Evolutionary conservation across 352 stramenopile genomes (phyloP), one percentile per base, ranked within the genome.

Genomic region (Globisporangium camurandrum): DNA sequence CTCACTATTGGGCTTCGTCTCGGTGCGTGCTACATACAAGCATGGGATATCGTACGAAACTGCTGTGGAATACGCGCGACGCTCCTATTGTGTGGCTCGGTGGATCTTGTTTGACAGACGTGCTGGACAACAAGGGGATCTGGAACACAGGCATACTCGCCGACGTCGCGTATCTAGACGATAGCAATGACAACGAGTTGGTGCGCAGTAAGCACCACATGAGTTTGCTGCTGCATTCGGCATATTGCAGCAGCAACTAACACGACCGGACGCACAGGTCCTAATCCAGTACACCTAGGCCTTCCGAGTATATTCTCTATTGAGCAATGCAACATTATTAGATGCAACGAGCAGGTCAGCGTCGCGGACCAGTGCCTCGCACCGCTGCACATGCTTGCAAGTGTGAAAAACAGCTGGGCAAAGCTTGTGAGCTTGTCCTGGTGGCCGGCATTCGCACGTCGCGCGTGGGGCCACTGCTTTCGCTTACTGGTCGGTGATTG

Each of bases 341-440:
- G 88, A 48, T 88, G 80, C 64, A 88, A 91, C 65, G 70, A 91
- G 63, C 86, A 72, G 75, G 57, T 91, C 17, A 42, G 52, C 41
- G 64, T 84, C 14, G 56, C 60, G 19, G 52, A 58, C 22, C 54
- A 88, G 38, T 76, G 80, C 20, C 61, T 91, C 22, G 80, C 80
- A 43, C 80, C 80, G 28, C 60, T 88, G 40, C 76, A 91, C 59
- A 86, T 76, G 67, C 88, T 77, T 58, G 88, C 80, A 43, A 81
- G 85, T 50, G 75, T 88, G 49, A 85, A 86, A 51, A 91, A 91
- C 63, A 88, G 80, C 65, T 91, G 80, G 80, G 80, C 76, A 41
- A 91, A 91, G 61, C 75, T 88, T 33, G 76, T 58, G 53, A 88
- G 88, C 59, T 91, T 73, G 75, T 76, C 80, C 19, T 88, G 76